Base-by-base conservation (phyloP, 257 asterid species). In the Capsicum baccatum region DNA sequence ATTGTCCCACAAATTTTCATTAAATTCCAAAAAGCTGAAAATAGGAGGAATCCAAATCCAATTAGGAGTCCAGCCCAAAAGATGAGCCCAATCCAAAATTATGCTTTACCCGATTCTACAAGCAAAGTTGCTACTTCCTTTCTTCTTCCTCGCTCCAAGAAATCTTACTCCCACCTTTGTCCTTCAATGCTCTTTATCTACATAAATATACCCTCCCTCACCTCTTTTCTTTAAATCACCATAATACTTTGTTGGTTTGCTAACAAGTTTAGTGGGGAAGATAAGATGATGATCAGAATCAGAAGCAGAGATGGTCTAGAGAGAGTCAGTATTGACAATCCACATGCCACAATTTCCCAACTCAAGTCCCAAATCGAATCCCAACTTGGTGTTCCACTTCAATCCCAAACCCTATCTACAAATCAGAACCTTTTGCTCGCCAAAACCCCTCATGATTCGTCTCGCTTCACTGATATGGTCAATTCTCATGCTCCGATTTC, bases 221-320 rank as follows among this genome's bases (percentile, higher is more conserved):
- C 15, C 57, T 17, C 5, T 37, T 37, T 42, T 10, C 26, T 47
- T 44, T 44, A 71, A 9, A 44, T 73, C 80, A 21, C 21, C 81
- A 74, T 3, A 3, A 5, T 56, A 56, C 1, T 63, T 39, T 21
- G 5, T 67, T 50, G 35, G 10, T 19, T 67, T 73, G 59, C 80
- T 73, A n/a, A n/a, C n/a, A n/a, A 3, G 9, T n/a, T 9, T 60
- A 2, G 63, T 56, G 15, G 59, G 64, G 54, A 91, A 87, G 92
- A 92, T 96, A 91, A 87, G 92, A 92, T 96, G 99, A 94, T 97
- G 97, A 94, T 97, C 90, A 90, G 99, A 91, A 88, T 97, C 87
- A 97, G 99, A 78, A 97, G 99, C 90, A 92, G 99, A 84, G 99
- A 97, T 84, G 99, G 99, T 33, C 81, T 97, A 71, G 99, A 97